phyloP scores from a whole-genome alignment of 441 rosid genomes.

The Isatis lusitanica region DNA sequence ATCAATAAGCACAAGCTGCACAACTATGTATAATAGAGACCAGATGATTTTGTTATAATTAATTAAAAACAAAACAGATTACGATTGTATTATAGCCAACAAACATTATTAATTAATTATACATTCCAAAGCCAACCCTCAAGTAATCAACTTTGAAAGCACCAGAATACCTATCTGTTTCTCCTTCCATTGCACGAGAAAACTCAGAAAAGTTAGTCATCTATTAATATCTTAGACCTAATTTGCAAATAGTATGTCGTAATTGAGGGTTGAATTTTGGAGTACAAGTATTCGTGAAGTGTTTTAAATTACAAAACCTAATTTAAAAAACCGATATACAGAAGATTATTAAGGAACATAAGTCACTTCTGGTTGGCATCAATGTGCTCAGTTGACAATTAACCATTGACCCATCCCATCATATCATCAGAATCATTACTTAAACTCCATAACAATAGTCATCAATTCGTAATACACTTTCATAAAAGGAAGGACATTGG shows the following conservation, averaged over 20 bases:
- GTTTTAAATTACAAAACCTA: background rate
- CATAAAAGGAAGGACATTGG: background rate
- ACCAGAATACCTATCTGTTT: conserved; percentile 13
- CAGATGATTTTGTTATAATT: background rate
- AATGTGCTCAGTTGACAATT: conserved; percentile 33
- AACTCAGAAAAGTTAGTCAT: background rate
- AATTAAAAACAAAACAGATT: background rate
- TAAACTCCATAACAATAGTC: conserved; percentile 1
- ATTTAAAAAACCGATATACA: background rate
- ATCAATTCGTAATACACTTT: conserved; percentile 5
- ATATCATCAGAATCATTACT: background rate
- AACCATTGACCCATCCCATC: conserved; percentile 29
- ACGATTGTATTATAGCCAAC: conserved; percentile 1
- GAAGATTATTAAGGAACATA: conserved; percentile 17
- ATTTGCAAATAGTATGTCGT: background rate
- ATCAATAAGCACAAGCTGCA: background rate
- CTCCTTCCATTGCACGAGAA: no score
- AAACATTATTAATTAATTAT: conserved; percentile 1
- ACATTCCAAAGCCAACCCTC: background rate
- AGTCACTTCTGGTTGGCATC: conserved; percentile 33
- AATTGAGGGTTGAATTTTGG: background rate
- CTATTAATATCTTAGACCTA: background rate
- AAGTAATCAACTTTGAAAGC: background rate
- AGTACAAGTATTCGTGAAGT: background rate
- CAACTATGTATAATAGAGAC: conserved; percentile 3